Evolutionary conservation across 2,329 filamentous ascomycete genomes (phyloP).

Genomic region (Ophiostoma piceae): DNA sequence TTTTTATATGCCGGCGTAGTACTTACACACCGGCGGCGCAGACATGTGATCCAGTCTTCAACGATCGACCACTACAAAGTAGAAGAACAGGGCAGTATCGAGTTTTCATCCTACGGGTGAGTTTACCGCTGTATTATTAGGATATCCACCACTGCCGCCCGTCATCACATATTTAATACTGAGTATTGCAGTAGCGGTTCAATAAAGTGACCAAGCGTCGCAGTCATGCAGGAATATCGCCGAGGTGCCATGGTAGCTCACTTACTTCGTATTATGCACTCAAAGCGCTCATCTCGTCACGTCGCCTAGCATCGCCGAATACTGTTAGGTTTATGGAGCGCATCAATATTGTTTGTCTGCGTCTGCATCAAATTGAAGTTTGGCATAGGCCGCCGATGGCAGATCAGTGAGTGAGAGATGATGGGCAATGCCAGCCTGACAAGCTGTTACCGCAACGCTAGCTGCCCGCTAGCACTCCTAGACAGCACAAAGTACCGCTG

Average conservation of each 20-base stretch:
- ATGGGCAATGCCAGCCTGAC: background rate
- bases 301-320: background rate
- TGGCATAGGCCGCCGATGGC: background rate
- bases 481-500: background rate
- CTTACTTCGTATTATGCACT: background rate
- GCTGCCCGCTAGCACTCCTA: background rate
- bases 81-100: slow-evolving; percentile 12
- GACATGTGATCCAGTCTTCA: background rate
- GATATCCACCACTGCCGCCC: background rate
- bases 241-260: background rate
- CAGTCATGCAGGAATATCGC: background rate
- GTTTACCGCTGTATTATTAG: background rate
- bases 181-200: background rate
- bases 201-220: background rate
- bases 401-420: background rate
- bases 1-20: slow-evolving; percentile 12
- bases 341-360: no score
- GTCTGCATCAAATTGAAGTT: no score
- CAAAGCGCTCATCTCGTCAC: background rate
- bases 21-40: background rate
- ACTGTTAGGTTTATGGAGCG: background rate
- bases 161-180: no score
- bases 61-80: slow-evolving; percentile 14
- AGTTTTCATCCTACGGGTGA: background rate
- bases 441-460: background rate